A percentile compares a stretch with the other conserved stretches of the same genome.
phyloP scores from a whole-genome alignment of 176 grass and related monocot genomes.

The Avena atlantica region DNA sequence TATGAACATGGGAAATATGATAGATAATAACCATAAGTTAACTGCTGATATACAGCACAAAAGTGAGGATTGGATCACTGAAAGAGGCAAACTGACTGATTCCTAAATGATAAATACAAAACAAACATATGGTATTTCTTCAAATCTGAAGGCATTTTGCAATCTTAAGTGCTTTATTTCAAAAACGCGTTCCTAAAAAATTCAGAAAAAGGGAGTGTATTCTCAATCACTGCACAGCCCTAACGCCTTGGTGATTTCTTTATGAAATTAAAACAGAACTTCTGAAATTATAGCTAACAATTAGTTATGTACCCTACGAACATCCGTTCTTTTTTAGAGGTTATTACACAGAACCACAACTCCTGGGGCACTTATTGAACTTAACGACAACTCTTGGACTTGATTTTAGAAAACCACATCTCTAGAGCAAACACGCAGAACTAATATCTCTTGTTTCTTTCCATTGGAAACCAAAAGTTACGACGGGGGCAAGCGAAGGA shows the following conservation, averaged over 20 bases:
- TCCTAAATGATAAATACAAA: slow-evolving; percentile 21
- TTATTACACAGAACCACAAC: not conserved
- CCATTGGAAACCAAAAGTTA: not conserved
- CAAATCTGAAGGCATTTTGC: not conserved
- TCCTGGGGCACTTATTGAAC: not conserved
- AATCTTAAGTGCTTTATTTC: slow-evolving; percentile 1
- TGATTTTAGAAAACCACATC: not conserved
- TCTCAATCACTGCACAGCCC: not conserved
- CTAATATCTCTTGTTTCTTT: not conserved
- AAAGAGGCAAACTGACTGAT: not conserved
- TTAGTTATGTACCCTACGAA: not conserved
- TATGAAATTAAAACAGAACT: not conserved
- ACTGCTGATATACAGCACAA: slow-evolving; percentile 13
- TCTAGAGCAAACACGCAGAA: not conserved
- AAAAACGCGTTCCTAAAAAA: not conserved
- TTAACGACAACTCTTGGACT: not conserved
- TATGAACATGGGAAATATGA: slow-evolving; percentile 6
- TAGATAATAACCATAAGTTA: not conserved
- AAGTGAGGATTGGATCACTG: slow-evolving; percentile 17
- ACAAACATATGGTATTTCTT: not conserved
- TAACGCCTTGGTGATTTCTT: not conserved
- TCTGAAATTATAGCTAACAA: slow-evolving; percentile 1
- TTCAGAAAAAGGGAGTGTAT: not conserved
- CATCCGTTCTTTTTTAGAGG: not conserved
- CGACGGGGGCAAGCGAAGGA: not conserved